Evolutionary conservation across 345 rosid genomes (phyloP).

Genomic region (Raphanus sativus): DNA sequence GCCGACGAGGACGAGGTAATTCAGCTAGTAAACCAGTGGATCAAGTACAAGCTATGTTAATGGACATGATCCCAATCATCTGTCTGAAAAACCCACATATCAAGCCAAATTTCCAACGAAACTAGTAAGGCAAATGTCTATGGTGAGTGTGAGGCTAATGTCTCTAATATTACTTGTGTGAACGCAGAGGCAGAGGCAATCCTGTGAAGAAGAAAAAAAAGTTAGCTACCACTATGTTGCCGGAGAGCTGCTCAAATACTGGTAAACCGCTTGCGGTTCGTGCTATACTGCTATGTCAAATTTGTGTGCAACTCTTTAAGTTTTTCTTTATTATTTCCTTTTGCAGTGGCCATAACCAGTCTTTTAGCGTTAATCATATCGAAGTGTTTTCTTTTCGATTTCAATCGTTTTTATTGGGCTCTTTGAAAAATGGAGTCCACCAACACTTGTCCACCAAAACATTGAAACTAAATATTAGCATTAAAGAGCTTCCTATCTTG

Average conservation of each 20-base stretch:
- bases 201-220: not conserved
- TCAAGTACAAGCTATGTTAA: conserved; percentile 72
- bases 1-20: not conserved
- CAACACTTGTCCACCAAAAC: not conserved
- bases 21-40: no score
- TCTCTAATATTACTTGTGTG: not conserved
- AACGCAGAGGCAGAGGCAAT: conserved; percentile 11
- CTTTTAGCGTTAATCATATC: not conserved
- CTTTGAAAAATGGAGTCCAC: not conserved
- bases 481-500: not conserved
- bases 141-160: not conserved
- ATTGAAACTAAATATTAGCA: not conserved
- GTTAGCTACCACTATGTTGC: not conserved
- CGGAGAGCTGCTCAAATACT: not conserved
- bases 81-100: not conserved
- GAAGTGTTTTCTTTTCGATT: not conserved
- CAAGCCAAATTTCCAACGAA: not conserved
- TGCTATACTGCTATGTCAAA: not conserved
- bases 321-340: not conserved
- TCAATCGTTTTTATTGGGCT: not conserved
- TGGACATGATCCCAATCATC: conserved; percentile 68
- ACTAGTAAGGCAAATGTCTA: not conserved
- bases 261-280: not conserved
- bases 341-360: not conserved
- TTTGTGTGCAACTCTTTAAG: not conserved